These are phyloP conservation scores for Sporothrix globosa DNA, from an alignment of 2,329 filamentous ascomycete genomes.

Conservation along the genomic window DNA sequence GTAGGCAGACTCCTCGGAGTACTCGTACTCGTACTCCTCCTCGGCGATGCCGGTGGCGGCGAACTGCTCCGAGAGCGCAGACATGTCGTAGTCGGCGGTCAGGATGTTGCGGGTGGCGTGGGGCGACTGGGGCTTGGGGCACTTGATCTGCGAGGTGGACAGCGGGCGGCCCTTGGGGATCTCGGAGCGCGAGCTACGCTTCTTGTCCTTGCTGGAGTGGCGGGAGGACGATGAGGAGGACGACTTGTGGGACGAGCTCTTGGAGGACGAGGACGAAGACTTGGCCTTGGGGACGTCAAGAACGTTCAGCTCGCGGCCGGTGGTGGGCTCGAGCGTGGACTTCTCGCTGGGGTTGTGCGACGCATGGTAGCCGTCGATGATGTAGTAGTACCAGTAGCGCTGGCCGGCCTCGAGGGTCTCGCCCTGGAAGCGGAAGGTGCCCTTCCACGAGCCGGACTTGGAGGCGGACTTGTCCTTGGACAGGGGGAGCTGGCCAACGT, in stretches of 20 bases:
- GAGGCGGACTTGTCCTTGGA: constrained; percentile 81
- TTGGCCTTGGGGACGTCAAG: constrained; percentile 79
- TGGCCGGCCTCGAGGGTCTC: constrained; percentile 82
- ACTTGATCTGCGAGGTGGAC: constrained; percentile 85
- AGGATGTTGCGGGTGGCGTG: constrained; percentile 87
- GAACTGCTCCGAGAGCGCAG: constrained; percentile 79
- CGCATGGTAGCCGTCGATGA: constrained; percentile 98
- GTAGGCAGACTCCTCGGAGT: constrained; percentile 39
- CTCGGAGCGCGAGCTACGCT: constrained; percentile 60
- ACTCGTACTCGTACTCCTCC: constrained; percentile 39
- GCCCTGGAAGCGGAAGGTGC: constrained; percentile 94
- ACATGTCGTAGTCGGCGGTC: constrained; percentile 75
- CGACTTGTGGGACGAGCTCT: constrained; percentile 24
- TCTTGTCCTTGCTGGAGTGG: constrained; percentile 48
- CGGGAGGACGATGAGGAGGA: constrained; percentile 27
- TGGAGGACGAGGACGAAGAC: constrained; percentile 44
- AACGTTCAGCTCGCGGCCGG: constrained; percentile 94
- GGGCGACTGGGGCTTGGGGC: constrained; percentile 86
- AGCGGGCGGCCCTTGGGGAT: constrained; percentile 87
- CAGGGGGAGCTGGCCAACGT: constrained; percentile 89
- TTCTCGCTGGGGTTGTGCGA: constrained; percentile 91
- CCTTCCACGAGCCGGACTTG: constrained; percentile 92
- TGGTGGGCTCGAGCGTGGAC: constrained; percentile 92
- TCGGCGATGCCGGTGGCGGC: constrained; percentile 58
- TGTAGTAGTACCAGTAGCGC: constrained; percentile 99